Evolutionary conservation across 306 rosid genomes (phyloP).

Genomic region (Begonia fuchsioides): DNA sequence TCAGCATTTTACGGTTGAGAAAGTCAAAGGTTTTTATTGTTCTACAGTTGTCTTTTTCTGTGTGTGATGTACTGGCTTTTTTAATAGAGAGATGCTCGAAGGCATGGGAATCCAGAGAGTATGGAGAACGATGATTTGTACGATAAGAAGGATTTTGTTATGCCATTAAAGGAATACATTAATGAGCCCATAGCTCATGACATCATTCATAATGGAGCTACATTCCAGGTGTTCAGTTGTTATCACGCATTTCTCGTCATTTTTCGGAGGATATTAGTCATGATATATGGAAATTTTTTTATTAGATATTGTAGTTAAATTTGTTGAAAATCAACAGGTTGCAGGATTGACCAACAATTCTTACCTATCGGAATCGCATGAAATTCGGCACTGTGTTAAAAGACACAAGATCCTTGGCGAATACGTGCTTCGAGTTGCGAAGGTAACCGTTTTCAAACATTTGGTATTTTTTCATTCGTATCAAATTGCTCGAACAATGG

Average conservation of each 20-base stretch:
- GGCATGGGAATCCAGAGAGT: slow-evolving; percentile 16
- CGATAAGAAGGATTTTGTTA: slow-evolving; percentile 57
- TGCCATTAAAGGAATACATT: slow-evolving; percentile 75
- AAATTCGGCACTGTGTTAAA: slow-evolving; percentile 84
- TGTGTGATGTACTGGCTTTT: background rate
- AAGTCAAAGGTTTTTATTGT: no score
- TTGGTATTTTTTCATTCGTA: background rate
- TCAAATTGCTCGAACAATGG: slow-evolving; percentile 11
- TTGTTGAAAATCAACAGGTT: slow-evolving; percentile 37
- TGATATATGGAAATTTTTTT: no score
- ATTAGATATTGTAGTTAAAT: slow-evolving; percentile 10
- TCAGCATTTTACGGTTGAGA: no score
- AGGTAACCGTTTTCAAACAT: slow-evolving; percentile 26
- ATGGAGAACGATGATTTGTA: slow-evolving; percentile 31
- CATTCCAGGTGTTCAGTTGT: slow-evolving; percentile 57
- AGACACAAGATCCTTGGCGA: slow-evolving; percentile 59
- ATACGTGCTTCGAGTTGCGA: slow-evolving; percentile 74
- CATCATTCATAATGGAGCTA: slow-evolving; percentile 84
- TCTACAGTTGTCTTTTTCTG: background rate
- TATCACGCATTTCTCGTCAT: no score
- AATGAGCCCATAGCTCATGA: slow-evolving; percentile 56
- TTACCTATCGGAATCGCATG: slow-evolving; percentile 53
- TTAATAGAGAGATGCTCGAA: slow-evolving; percentile 61
- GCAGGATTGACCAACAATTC: slow-evolving; percentile 98
- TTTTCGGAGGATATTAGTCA: no score